Evolutionary conservation across 2,329 filamentous ascomycete genomes (phyloP).

Genomic region (Trichoderma sp.): DNA sequence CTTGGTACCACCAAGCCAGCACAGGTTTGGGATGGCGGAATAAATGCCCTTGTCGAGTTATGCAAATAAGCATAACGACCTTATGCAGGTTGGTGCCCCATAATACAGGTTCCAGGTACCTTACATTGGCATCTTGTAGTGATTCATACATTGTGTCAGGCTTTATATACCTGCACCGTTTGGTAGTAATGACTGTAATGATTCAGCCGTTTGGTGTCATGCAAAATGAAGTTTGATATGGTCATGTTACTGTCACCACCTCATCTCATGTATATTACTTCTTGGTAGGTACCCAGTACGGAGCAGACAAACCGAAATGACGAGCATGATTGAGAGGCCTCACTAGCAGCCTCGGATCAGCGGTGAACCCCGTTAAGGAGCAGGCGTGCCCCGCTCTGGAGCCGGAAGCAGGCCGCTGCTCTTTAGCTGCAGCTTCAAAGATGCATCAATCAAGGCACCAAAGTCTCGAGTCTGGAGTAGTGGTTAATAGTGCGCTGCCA

Average conservation of each 20-base stretch:
- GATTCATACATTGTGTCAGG: background rate
- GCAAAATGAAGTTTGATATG: background rate
- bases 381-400: slow-evolving; percentile 29
- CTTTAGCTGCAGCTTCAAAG: slow-evolving; percentile 3
- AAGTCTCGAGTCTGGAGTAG: background rate
- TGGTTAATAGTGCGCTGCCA: slow-evolving; percentile 8
- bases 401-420: background rate
- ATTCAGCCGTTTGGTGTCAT: background rate
- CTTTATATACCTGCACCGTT: background rate
- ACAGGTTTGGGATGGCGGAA: background rate
- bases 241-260: background rate
- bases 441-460: slow-evolving; percentile 7
- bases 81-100: background rate
- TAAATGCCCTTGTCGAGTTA: background rate
- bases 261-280: background rate
- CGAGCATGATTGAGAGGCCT: slow-evolving; percentile 11
- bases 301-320: slow-evolving; percentile 9
- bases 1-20: background rate
- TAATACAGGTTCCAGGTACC: no score
- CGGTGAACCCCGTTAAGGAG: slow-evolving; percentile 20
- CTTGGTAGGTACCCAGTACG: background rate
- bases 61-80: background rate
- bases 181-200: background rate
- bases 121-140: background rate
- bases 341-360: slow-evolving; percentile 16